A percentile compares a stretch with the other conserved stretches of the same genome.
These are phyloP conservation scores for Diaporthe capsici DNA, from an alignment of 2,329 filamentous ascomycete species.

Conservation along the genomic window DNA sequence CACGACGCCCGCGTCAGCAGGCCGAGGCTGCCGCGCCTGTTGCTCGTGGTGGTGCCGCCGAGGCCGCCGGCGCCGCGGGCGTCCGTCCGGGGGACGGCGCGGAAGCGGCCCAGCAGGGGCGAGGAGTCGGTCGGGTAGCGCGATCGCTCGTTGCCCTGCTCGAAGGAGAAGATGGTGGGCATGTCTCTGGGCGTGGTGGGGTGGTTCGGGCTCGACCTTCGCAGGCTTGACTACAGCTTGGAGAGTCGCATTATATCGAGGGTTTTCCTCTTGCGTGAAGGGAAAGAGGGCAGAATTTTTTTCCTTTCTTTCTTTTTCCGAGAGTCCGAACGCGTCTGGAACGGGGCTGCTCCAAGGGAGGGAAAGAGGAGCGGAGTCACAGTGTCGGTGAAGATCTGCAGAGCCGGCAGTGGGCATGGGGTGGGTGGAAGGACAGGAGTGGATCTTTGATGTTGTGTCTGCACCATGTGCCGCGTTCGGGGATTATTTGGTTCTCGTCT, in stretches of 20 bases:
- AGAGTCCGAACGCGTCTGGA: neutral
- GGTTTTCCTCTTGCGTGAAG: neutral
- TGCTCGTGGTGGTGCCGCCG: slow-evolving; percentile 2
- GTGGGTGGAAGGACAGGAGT: neutral
- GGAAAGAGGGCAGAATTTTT: neutral
- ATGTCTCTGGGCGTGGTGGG: slow-evolving; percentile 54
- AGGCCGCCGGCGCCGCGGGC: slow-evolving; percentile 22
- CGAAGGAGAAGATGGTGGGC: slow-evolving; percentile 78
- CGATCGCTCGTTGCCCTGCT: slow-evolving; percentile 72
- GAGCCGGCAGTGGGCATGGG: neutral
- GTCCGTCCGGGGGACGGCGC: slow-evolving; percentile 66
- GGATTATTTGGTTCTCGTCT: slow-evolving; percentile 29
- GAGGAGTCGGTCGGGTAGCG: slow-evolving; percentile 65
- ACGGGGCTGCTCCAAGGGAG: neutral
- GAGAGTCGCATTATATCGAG: slow-evolving; percentile 35
- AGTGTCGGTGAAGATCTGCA: slow-evolving; percentile 32
- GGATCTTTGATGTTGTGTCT: slow-evolving; percentile 13
- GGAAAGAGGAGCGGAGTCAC: slow-evolving; percentile 23
- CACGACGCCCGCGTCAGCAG: slow-evolving; percentile 55
- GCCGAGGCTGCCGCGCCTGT: slow-evolving; percentile 54
- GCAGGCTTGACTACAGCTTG: slow-evolving; percentile 40
- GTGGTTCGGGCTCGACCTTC: slow-evolving; percentile 33
- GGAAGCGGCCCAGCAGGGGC: slow-evolving; percentile 75
- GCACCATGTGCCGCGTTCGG: slow-evolving; percentile 1
- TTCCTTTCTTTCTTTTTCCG: neutral